Conservation (phyloP, 345 rosid genomes). For the Laguncularia racemosa region DNA sequence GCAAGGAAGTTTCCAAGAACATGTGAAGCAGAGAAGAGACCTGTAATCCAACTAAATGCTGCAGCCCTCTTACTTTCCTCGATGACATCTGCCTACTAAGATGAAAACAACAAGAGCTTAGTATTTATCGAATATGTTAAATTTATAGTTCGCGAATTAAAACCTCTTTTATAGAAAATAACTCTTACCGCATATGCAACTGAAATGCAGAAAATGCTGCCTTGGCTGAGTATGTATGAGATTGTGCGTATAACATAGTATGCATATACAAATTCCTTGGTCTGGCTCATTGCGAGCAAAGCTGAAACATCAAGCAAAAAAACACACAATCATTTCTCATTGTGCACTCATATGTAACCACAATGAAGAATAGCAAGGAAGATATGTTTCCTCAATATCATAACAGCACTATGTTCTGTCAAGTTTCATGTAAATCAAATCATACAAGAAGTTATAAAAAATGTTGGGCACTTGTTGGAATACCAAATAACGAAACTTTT, state of each 20-base stretch:
- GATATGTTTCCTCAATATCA: no score
- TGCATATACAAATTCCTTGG: slow-evolving; percentile 37
- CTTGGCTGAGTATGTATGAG: slow-evolving; percentile 47
- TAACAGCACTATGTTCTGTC: no score
- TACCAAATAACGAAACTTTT: no score
- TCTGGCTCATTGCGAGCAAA: slow-evolving; percentile 33
- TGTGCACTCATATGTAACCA: no score
- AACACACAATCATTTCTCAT: no score
- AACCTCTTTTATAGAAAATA: background rate
- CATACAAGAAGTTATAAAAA: no score
- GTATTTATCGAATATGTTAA: background rate
- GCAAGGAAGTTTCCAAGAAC: slow-evolving; percentile 41
- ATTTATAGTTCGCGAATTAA: background rate
- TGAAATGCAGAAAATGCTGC: slow-evolving; percentile 50
- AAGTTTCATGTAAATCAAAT: no score
- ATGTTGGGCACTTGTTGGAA: no score
- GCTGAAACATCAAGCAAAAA: slow-evolving; percentile 21
- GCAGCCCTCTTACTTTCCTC: slow-evolving; percentile 34
- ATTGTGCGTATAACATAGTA: slow-evolving; percentile 47
- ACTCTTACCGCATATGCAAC: slow-evolving; percentile 44
- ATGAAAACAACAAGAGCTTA: slow-evolving; percentile 9
- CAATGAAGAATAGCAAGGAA: no score
- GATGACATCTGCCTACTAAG: slow-evolving; percentile 41
- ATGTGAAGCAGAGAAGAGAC: slow-evolving; percentile 46
- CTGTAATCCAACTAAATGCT: slow-evolving; percentile 53